Base-by-base conservation (phyloP, 2,329 filamentous ascomycete species). In the Ceratocystis ficicola region DNA sequence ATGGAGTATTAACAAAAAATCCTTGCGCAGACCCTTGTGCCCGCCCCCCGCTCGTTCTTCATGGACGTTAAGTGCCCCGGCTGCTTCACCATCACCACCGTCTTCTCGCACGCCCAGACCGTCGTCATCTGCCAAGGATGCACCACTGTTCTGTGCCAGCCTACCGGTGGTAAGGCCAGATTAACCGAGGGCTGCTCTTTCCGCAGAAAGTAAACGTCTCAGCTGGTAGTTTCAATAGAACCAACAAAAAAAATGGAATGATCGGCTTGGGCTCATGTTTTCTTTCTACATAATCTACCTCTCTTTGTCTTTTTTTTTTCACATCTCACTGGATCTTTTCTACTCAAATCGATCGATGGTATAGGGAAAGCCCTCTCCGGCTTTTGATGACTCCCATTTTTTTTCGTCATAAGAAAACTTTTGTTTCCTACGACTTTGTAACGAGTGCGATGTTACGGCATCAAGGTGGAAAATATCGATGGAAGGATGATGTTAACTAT, bases 51-150 rank as follows among this genome's bases (percentile, higher is more conserved):
- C 79, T 97, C 93, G 73, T 99, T 97, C 89, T 99, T 99, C 90
- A 99, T 99, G 94, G 94, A 99, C 79, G 94, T 99, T 85, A 99
- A 99, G 89, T 99, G 94, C 89, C 94, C 94, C 79, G 94, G 94
- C 76, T 99, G 94, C 90, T 99, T 97, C 88, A 96, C 92, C 80
- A 99, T 99, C 86, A 99, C 94, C 80, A 99, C 94, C 80, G 94
- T 99, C 81, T 99, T 97, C 90, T 97, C 93, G 71, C 94, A 99
- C 86, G 94, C 94, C 80, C 94, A 99, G 86, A 99, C 94, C 78
- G 94, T 99, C 79, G 94, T 99, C 80, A 95, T 97, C 86, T 99
- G 94, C 88, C 91, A 91, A 77, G 94, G 94, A 76, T 99, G 94
- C 90, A 96, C 93, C 76, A 96, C 95, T 75, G 94, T 99, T 73